These are phyloP conservation scores for Yueomyces sinensis DNA, from an alignment of 805 yeast genomes.

Conservation along the genomic window DNA sequence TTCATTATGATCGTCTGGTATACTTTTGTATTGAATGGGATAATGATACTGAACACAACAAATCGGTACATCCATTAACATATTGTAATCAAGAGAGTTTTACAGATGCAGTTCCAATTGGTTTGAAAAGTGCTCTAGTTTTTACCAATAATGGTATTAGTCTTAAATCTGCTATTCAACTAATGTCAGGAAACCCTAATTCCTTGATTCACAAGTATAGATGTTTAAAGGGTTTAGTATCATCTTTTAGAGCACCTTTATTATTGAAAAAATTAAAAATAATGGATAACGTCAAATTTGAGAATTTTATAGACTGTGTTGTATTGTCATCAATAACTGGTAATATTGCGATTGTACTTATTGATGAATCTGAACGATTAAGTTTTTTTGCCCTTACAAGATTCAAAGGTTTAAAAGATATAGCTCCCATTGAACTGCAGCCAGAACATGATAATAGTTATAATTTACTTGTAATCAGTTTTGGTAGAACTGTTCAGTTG, in stretches of 20 bases:
- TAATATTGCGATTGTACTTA: constrained; percentile 10
- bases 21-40: constrained; percentile 20
- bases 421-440: constrained; percentile 6
- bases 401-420: constrained; percentile 16
- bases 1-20: constrained; percentile 9
- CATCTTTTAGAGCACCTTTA: constrained; percentile 11
- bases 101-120: constrained; percentile 10
- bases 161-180: constrained; percentile 16
- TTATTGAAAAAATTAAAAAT: constrained; percentile 9
- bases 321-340: constrained; percentile 15
- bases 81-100: constrained; percentile 9
- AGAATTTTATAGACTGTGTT: constrained; percentile 8
- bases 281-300: constrained; percentile 1
- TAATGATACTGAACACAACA: constrained; percentile 4
- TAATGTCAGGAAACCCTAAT: constrained; percentile 19
- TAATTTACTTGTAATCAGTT: constrained; percentile 10
- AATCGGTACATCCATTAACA: constrained; percentile 17
- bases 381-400: constrained; percentile 14
- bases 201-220: constrained; percentile 4
- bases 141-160: constrained; percentile 6
- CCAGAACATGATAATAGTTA: constrained; percentile 2
- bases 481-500: constrained; percentile 10
- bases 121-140: constrained; percentile 7
- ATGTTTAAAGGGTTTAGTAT: constrained; percentile 8
- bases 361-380: constrained; percentile 4